Percentiles rank a stretch among this genome's conserved stretches.
These are phyloP conservation scores for Hysterium pulicare DNA, from an alignment of 2,329 filamentous ascomycete genomes.

Conservation along the genomic window DNA sequence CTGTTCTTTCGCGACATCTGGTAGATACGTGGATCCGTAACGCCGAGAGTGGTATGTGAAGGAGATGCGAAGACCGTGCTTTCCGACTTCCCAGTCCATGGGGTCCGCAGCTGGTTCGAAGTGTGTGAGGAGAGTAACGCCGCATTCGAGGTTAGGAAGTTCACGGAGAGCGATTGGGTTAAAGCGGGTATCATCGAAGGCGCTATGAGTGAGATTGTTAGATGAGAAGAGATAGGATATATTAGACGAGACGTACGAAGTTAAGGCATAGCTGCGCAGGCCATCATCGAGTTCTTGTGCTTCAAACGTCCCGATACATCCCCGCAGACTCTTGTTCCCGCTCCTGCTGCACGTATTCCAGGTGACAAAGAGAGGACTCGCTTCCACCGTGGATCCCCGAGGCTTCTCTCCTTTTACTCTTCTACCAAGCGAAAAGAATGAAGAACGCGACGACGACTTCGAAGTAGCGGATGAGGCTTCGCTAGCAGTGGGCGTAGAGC, in stretches of 20 bases:
- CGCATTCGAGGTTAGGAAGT: conserved; percentile 37
- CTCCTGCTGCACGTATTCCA: conserved; percentile 74
- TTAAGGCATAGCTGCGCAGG: conserved; percentile 76
- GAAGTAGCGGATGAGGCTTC: conserved; percentile 46
- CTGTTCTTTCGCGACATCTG: conserved; percentile 87
- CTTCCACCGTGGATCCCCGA: conserved; percentile 32
- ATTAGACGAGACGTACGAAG: conserved; percentile 55
- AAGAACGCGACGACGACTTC: conserved; percentile 25
- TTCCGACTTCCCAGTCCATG: conserved; percentile 82
- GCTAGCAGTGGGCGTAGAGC: conserved; percentile 46
- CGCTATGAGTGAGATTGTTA: conserved; percentile 41
- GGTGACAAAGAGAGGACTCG: conserved; percentile 84
- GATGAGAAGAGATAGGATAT: not conserved
- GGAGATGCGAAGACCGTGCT: conserved; percentile 80
- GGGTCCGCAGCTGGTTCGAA: conserved; percentile 73
- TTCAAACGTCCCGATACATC: conserved; percentile 96
- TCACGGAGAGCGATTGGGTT: conserved; percentile 50
- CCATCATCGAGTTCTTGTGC: conserved; percentile 68
- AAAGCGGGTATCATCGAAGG: conserved; percentile 63
- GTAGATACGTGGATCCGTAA: conserved; percentile 85
- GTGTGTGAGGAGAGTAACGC: conserved; percentile 77
- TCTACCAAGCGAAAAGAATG: conserved; percentile 33
- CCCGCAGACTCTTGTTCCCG: conserved; percentile 69
- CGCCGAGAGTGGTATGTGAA: conserved; percentile 72
- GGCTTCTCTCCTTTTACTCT: conserved; percentile 24